These are phyloP conservation scores for Claviceps spartinae DNA, from an alignment of 2,329 filamentous ascomycete genomes.

Conservation along the genomic window DNA sequence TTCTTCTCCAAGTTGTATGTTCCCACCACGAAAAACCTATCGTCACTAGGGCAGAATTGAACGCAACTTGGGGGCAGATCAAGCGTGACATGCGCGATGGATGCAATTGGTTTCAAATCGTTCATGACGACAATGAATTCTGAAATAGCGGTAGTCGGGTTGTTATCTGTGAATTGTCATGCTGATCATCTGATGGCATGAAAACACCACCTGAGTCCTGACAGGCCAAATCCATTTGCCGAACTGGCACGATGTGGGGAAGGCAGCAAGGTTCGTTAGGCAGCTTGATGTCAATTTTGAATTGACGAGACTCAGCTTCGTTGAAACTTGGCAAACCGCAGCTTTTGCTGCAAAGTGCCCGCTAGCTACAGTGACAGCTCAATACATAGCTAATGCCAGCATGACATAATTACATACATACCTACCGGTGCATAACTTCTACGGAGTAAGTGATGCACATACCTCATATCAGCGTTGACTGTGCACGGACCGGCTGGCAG, in stretches of 20 bases:
- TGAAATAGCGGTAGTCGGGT: not conserved
- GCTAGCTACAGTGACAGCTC: too few relatives aligned
- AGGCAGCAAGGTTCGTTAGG: not conserved
- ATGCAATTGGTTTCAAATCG: constrained; percentile 17
- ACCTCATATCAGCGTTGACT: not conserved
- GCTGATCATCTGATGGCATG: too few relatives aligned
- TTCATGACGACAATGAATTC: constrained; percentile 10
- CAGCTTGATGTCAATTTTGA: not conserved
- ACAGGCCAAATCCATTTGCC: too few relatives aligned
- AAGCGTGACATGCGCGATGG: constrained; percentile 37
- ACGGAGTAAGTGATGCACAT: too few relatives aligned
- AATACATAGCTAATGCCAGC: too few relatives aligned
- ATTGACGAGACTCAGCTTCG: too few relatives aligned
- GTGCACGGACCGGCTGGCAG: not conserved
- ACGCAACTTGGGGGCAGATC: constrained; percentile 65
- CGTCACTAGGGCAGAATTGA: constrained; percentile 53
- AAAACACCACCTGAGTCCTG: too few relatives aligned
- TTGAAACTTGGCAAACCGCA: too few relatives aligned
- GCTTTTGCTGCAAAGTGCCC: too few relatives aligned
- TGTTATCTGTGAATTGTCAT: not conserved
- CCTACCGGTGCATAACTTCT: too few relatives aligned
- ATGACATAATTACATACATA: too few relatives aligned
- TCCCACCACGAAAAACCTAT: constrained; percentile 61
- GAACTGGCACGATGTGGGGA: not conserved
- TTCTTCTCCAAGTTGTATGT: constrained; percentile 64